phyloP scores from a whole-genome alignment of 495 filamentous ascomycete species.

The Clavariopsis aquatica region DNA sequence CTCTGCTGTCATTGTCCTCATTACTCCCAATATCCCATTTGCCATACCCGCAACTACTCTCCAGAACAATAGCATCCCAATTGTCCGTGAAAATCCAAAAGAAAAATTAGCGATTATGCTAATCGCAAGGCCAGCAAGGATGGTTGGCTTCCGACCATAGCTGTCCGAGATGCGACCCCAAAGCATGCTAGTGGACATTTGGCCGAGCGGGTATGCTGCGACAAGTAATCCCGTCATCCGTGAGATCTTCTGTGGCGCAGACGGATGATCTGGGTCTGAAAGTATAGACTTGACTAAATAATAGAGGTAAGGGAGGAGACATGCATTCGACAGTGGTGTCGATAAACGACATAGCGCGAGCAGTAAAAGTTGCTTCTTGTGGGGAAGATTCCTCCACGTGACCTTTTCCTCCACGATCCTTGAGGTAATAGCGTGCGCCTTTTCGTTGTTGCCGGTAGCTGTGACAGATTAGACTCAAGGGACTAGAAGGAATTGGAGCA shows the following conservation, averaged over 20 bases:
- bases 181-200: constrained; percentile 74
- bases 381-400: constrained; percentile 53
- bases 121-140: constrained; percentile 65
- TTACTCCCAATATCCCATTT: constrained; percentile 71
- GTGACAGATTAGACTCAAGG: not conserved
- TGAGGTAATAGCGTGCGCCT: not conserved
- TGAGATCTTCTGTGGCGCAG: constrained; percentile 52
- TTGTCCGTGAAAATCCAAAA: constrained; percentile 75
- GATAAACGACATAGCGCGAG: constrained; percentile 69
- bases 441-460: constrained; percentile 1
- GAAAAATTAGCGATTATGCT: constrained; percentile 71
- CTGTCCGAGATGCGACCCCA: constrained; percentile 74
- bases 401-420: constrained; percentile 23
- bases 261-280: constrained; percentile 31
- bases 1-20: constrained; percentile 69
- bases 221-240: constrained; percentile 72
- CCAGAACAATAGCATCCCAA: constrained; percentile 70
- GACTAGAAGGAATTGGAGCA: not conserved
- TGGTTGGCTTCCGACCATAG: constrained; percentile 72
- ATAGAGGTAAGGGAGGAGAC: constrained; percentile 61
- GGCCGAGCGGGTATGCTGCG: constrained; percentile 72
- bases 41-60: constrained; percentile 68
- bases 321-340: constrained; percentile 72
- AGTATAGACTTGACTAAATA: constrained; percentile 52
- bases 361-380: constrained; percentile 69